Base-by-base conservation (phyloP, 1,139 yeast species). In the Pichia inconspicua region DNA sequence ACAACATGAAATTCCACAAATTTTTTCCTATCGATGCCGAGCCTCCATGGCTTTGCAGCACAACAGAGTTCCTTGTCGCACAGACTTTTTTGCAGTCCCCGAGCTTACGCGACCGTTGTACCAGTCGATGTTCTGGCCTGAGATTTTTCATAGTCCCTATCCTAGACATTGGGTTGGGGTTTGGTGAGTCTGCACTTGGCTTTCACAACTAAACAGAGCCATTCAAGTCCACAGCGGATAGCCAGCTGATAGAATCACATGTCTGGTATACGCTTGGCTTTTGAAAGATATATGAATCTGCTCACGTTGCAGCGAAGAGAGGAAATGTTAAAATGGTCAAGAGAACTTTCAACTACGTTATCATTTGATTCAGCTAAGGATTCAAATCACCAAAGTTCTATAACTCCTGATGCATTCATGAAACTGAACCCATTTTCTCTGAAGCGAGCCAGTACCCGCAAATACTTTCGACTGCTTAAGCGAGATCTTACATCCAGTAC, bases 321-420 rank as follows among this genome's bases (percentile, higher is more conserved):
- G 25, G 46, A 52, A 37, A 58, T 59, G 53, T 49, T 60, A 7
- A 50, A 43, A 43, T 60, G 62, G 64, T 58, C 58, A 39, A 32
- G 57, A 39, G 58, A 54, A 4, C 19, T 45, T 12, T 40, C 51
- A 6, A 12, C 42, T 34, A 15, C 7, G 17, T 15, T 17, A 9
- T 15, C 15, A 17, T 34, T n/a, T 15, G 37, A 8, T 22, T 9
- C 37, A 17, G 14, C 5, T 2, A 34, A 34, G 8, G 22, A 15
- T 2, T 34, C 37, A 34, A 34, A 34, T 34, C 19, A 19, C 30
- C n/a, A n/a, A 27, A 37, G 25, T 28, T 17, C 37, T 3, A 30
- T 35, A 6, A 2, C 27, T 27, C 39, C 42, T n/a, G 36, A 43
- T 32, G 22, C 34, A 17, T 38, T 45, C 5, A 28, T 34, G 1